phyloP scores from a whole-genome alignment of 768 basidiomycete genomes.

The Kwoniella dendrophila region DNA sequence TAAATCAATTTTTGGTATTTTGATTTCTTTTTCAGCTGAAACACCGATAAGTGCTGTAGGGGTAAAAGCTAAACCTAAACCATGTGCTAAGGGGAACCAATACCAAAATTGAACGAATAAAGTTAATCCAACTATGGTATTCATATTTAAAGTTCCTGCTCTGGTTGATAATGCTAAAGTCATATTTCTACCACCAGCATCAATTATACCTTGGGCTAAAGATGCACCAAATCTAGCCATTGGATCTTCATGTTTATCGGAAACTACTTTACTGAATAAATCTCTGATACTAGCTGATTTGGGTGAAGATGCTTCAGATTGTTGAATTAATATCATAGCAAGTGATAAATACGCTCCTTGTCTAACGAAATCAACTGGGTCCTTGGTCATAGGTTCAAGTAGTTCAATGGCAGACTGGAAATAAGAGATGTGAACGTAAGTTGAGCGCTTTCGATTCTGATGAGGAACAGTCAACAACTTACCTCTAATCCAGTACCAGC shows the following conservation, averaged over 20 bases:
- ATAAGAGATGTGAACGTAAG: conserved; percentile 8
- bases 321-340: conserved; percentile 95
- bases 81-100: conserved; percentile 97
- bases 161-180: conserved; percentile 92
- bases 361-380: conserved; percentile 96
- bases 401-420: conserved; percentile 98
- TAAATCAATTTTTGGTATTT: conserved; percentile 93
- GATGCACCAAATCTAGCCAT: conserved; percentile 98
- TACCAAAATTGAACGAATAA: conserved; percentile 99
- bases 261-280: conserved; percentile 84
- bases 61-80: conserved; percentile 86
- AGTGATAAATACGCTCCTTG: conserved; percentile 95
- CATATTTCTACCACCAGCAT: conserved; percentile 94
- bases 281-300: conserved; percentile 77
- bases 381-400: conserved; percentile 96
- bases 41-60: conserved; percentile 96
- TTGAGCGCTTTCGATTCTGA: background rate
- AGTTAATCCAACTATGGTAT: conserved; percentile 95
- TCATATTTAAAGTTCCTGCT: conserved; percentile 89
- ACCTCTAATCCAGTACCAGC: conserved; percentile 95
- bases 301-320: conserved; percentile 85
- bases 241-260: conserved; percentile 97
- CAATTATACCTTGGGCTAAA: conserved; percentile 93
- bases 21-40: conserved; percentile 79
- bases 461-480: conserved; percentile 30